Conservation (phyloP, 2,329 filamentous ascomycete species). For the Fusarium annulatum region DNA sequence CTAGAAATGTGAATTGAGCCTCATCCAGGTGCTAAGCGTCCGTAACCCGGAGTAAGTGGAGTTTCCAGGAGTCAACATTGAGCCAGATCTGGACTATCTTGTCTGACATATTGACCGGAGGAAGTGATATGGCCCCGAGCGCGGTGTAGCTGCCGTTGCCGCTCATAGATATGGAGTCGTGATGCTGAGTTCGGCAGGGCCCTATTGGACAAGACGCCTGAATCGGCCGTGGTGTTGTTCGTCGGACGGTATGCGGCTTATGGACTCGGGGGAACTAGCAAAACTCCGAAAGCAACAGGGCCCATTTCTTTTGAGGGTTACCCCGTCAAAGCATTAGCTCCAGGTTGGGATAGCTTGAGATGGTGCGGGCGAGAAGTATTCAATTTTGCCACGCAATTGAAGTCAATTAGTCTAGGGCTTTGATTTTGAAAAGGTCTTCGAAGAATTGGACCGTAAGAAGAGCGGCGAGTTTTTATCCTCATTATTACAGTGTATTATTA, state of each 20-base stretch:
- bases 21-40: constrained; percentile 14
- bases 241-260: constrained; percentile 28
- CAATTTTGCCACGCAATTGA: constrained; percentile 17
- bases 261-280: constrained; percentile 23
- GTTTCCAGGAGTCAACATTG: constrained; percentile 6
- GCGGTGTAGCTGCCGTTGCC: constrained; percentile 19
- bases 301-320: constrained; percentile 17
- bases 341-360: constrained; percentile 16
- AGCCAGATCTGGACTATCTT: constrained; percentile 15
- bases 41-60: constrained; percentile 31
- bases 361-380: constrained; percentile 13
- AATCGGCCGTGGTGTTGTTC: constrained; percentile 6
- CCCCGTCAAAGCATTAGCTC: constrained; percentile 30
- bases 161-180: background rate
- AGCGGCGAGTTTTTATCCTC: background rate
- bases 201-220: constrained; percentile 27
- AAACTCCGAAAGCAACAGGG: constrained; percentile 15
- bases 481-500: background rate
- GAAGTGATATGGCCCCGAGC: constrained; percentile 11
- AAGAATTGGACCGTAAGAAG: background rate
- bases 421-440: background rate
- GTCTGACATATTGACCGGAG: constrained; percentile 16
- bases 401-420: background rate
- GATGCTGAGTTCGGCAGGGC: constrained; percentile 7
- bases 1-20: constrained; percentile 16